These are phyloP conservation scores for Endoconidiophora laricicola DNA, from an alignment of 2,329 filamentous ascomycete species.

Conservation along the genomic window DNA sequence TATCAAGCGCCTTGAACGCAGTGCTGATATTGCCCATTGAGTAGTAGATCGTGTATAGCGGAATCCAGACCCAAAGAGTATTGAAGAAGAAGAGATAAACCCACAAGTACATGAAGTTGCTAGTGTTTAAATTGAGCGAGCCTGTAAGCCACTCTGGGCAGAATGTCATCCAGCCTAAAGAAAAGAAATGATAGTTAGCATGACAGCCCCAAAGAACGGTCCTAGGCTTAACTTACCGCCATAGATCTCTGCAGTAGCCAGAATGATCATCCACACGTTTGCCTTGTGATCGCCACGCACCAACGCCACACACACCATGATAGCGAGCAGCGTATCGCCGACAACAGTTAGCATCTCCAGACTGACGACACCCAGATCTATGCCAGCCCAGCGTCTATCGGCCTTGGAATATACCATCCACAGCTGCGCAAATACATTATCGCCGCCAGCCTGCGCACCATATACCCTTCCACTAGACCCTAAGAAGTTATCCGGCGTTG, in stretches of 20 bases:
- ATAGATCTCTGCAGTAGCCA: slow-evolving; percentile 51
- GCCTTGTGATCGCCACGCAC: slow-evolving; percentile 35
- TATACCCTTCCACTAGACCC: slow-evolving; percentile 32
- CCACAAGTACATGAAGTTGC: slow-evolving; percentile 54
- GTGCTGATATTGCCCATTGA: slow-evolving; percentile 36
- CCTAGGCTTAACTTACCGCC: slow-evolving; percentile 29
- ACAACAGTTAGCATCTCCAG: slow-evolving; percentile 51
- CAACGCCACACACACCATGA: slow-evolving; percentile 44
- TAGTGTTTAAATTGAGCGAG: slow-evolving; percentile 44
- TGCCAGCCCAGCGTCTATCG: slow-evolving; percentile 45
- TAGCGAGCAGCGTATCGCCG: slow-evolving; percentile 41
- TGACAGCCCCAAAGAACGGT: not conserved
- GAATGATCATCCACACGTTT: slow-evolving; percentile 45
- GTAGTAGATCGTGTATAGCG: slow-evolving; percentile 40
- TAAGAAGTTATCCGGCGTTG: slow-evolving; percentile 36
- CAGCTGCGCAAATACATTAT: slow-evolving; percentile 37
- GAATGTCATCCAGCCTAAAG: slow-evolving; percentile 52
- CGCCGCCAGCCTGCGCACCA: slow-evolving; percentile 39
- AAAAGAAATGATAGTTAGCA: not conserved
- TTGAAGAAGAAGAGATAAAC: slow-evolving; percentile 55
- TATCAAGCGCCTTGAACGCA: slow-evolving; percentile 27
- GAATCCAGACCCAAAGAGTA: slow-evolving; percentile 48
- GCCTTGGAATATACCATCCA: slow-evolving; percentile 56
- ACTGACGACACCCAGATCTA: slow-evolving; percentile 45
- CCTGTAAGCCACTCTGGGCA: slow-evolving; percentile 51